Conservation (phyloP, 306 rosid species). For the Vigna reflexopilosa region DNA sequence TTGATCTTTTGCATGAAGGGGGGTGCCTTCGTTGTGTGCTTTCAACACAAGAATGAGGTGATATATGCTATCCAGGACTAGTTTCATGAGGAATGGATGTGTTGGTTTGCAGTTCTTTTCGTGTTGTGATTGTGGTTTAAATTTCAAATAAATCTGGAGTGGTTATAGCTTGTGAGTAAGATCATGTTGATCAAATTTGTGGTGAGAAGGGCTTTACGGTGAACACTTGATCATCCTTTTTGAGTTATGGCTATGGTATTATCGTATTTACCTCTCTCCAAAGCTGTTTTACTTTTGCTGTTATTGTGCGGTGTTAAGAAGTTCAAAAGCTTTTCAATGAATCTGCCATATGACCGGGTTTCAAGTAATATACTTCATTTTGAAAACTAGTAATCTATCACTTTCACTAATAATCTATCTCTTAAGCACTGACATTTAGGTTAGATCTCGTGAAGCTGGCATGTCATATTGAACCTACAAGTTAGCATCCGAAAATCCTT, state of each 20-base stretch:
- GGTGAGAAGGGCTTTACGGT: constrained; percentile 8
- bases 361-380: background rate
- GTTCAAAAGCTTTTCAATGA: background rate
- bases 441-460: no score
- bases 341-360: background rate
- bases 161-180: constrained; percentile 32
- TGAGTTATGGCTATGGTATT: constrained; percentile 24
- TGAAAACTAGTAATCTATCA: background rate
- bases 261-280: background rate
- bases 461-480: no score
- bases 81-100: constrained; percentile 32
- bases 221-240: constrained; percentile 5
- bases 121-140: constrained; percentile 32
- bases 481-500: background rate
- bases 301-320: background rate
- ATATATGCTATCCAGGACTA: background rate
- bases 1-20: constrained; percentile 86
- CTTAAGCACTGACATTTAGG: no score
- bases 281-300: background rate
- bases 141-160: constrained; percentile 33
- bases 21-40: constrained; percentile 92
- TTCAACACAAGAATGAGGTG: constrained; percentile 52
- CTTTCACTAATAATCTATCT: background rate
- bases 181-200: constrained; percentile 36
- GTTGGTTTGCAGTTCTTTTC: constrained; percentile 24